Evolutionary conservation across 768 basidiomycete genomes (phyloP), one percentile per base, ranked within the genome.

Genomic region (Lentinus tigrinus): DNA sequence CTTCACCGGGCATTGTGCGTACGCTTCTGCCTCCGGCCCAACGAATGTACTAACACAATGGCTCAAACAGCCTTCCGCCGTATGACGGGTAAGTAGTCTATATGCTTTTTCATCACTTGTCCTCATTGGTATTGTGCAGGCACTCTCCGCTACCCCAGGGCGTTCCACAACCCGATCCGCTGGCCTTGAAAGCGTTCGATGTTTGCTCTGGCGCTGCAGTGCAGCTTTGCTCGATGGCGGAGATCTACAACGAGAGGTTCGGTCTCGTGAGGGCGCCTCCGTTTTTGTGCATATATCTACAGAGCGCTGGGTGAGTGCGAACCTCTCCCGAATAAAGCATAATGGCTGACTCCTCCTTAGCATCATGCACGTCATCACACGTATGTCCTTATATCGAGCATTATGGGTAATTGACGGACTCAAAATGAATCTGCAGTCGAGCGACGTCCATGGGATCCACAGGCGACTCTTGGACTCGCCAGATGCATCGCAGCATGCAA

Each of bases 1-100:
- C 76, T 92, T 38, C 82, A 92, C 70, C 81, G 91, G 51, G 89
- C 88, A 16, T 93, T 91, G 90, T 91, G 70, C 78, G 90, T 79
- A 24, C 21, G 16, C 17, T 42, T 48, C 27, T 10, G 1, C 16
- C 44, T 37, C 37, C 60, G 10, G 24, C 55, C 46, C 7, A 44
- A 46, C 46, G 43, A 34, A 36, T 52, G 3, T 24, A 3, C 56
- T 57, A 14, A 51, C 67, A 21, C 66, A 34, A 60, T 52, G 42
- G 17, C 14, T 44, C 60, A 9, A 8, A 57, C 31, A 90, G 89
- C 64, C 85, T 91, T 69, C 88, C 89, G 2, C 86, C 88, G 64
- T 85, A 83, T 83, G 83, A 81, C 64, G 79, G 82, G 89, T 88
- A 71, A 63, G 75, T 56, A 50, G 37, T 28, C 36, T 10, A 9